phyloP scores from a whole-genome alignment of 2,329 filamentous ascomycete genomes.

The Paraconiothyrium sp. region DNA sequence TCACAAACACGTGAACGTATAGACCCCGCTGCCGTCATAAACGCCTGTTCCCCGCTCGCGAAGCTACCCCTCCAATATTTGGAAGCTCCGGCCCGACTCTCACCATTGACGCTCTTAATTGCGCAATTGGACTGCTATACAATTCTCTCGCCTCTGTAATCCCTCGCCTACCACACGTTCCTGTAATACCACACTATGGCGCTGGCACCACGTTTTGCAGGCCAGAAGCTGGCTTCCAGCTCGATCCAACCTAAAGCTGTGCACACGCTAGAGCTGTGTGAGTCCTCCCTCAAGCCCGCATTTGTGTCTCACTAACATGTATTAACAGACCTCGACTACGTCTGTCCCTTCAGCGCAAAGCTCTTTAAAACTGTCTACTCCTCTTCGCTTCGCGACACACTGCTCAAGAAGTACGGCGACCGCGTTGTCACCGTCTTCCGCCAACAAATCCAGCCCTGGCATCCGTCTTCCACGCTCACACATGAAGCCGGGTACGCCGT shows the following conservation, averaged over 20 bases:
- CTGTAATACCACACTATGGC: conserved; percentile 64
- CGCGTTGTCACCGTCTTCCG: conserved; percentile 82
- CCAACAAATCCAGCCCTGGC: conserved; percentile 94
- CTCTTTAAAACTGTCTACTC: conserved; percentile 80
- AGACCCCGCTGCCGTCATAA: conserved; percentile 36
- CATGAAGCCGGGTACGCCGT: conserved; percentile 90
- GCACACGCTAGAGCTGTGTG: conserved; percentile 65
- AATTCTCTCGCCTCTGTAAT: neutral
- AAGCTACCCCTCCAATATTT: conserved; percentile 26
- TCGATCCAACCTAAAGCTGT: conserved; percentile 54
- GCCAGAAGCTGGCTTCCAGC: conserved; percentile 69
- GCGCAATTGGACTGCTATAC: conserved; percentile 16
- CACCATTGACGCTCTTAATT: conserved; percentile 23
- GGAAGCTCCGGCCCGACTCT: conserved; percentile 16
- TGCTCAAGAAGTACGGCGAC: conserved; percentile 69
- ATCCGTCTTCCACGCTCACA: conserved; percentile 75
- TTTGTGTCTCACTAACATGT: neutral
- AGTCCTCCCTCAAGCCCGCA: conserved; percentile 14
- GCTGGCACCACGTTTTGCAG: conserved; percentile 79
- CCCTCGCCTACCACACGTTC: neutral
- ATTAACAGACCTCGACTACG: conserved; percentile 82
- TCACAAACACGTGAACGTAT: conserved; percentile 9
- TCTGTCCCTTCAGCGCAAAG: conserved; percentile 80
- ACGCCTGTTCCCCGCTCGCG: conserved; percentile 17
- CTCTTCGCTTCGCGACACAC: conserved; percentile 67